Conservation (phyloP, 2,329 filamentous ascomycete species). For the Aspergillus sp. region DNA sequence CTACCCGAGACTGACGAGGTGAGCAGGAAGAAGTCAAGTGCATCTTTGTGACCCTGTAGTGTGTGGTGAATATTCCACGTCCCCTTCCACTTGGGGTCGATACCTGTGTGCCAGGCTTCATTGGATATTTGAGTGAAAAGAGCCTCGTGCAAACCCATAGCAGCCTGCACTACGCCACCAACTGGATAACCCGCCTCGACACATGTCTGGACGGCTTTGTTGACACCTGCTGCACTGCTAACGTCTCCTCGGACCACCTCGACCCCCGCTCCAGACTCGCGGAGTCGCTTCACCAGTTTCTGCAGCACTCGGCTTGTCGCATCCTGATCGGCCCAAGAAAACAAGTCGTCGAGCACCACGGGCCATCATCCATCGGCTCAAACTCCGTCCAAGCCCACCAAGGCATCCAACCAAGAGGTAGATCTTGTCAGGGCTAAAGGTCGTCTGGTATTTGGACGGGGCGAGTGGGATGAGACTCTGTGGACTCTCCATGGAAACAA, state of each 20-base stretch:
- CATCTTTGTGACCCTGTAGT: slow-evolving; percentile 24
- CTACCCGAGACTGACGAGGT: slow-evolving; percentile 34
- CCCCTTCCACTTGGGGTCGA: slow-evolving; percentile 57
- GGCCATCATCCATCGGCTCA: slow-evolving; percentile 23
- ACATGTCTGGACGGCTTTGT: neutral
- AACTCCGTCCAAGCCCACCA: slow-evolving; percentile 59
- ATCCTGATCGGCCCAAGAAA: slow-evolving; percentile 55
- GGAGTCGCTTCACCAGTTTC: slow-evolving; percentile 2
- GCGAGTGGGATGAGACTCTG: neutral
- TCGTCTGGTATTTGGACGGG: neutral
- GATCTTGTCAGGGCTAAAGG: neutral
- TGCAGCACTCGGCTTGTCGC: slow-evolving; percentile 11
- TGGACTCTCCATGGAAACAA: neutral
- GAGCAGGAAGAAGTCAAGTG: slow-evolving; percentile 39
- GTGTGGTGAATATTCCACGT: slow-evolving; percentile 54
- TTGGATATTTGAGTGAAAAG: slow-evolving; percentile 57
- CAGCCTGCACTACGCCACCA: slow-evolving; percentile 26
- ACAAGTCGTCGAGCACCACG: slow-evolving; percentile 30
- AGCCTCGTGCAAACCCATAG: slow-evolving; percentile 42
- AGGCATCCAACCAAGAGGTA: slow-evolving; percentile 62
- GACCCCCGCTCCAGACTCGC: slow-evolving; percentile 3
- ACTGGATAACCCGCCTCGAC: slow-evolving; percentile 3
- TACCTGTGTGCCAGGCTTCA: slow-evolving; percentile 49
- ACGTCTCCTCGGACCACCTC: slow-evolving; percentile 18
- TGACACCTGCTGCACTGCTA: slow-evolving; percentile 5